Conservation (phyloP, 805 yeast genomes). For the Novakomyces olei region DNA sequence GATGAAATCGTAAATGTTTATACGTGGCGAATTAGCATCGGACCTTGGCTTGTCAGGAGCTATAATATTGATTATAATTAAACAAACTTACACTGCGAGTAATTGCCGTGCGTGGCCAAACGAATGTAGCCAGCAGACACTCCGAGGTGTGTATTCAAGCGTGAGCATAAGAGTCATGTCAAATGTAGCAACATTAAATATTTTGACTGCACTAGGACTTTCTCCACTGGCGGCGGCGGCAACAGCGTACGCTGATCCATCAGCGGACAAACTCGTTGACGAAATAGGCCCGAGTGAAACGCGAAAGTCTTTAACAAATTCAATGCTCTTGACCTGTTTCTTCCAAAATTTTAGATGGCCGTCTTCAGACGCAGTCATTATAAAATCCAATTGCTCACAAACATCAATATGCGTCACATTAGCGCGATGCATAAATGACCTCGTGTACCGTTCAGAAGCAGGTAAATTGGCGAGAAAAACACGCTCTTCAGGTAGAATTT, state of each 20-base stretch:
- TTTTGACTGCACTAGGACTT: conserved; percentile 12
- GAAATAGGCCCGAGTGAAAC: conserved; percentile 11
- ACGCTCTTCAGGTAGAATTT: too few relatives aligned
- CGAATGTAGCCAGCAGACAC: conserved; percentile 13
- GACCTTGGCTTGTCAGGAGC: too few relatives aligned
- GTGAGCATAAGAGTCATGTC: conserved; percentile 18
- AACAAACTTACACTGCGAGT: conserved; percentile 8
- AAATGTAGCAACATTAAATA: conserved; percentile 18
- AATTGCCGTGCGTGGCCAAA: conserved; percentile 8
- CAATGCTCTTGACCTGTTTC: conserved; percentile 10
- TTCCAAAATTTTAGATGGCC: conserved; percentile 20
- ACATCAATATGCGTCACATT: conserved; percentile 7
- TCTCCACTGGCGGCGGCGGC: conserved; percentile 9
- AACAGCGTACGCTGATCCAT: conserved; percentile 14
- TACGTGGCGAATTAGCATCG: conserved; percentile 8
- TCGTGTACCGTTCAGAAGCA: conserved; percentile 10
- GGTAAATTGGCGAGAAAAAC: conserved; percentile 12
- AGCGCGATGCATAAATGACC: conserved; percentile 13
- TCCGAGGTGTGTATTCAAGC: conserved; percentile 12
- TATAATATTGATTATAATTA: too few relatives aligned
- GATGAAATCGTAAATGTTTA: conserved; percentile 12
- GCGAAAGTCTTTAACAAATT: conserved; percentile 16
- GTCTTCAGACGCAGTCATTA: conserved; percentile 16
- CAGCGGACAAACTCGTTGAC: conserved; percentile 8
- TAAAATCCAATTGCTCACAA: conserved; percentile 9